A percentile compares a stretch with the other conserved stretches of the same genome.
These are phyloP conservation scores for Tylopilus plumbeoviolaceoides DNA, from an alignment of 768 basidiomycete species.

Conservation along the genomic window DNA sequence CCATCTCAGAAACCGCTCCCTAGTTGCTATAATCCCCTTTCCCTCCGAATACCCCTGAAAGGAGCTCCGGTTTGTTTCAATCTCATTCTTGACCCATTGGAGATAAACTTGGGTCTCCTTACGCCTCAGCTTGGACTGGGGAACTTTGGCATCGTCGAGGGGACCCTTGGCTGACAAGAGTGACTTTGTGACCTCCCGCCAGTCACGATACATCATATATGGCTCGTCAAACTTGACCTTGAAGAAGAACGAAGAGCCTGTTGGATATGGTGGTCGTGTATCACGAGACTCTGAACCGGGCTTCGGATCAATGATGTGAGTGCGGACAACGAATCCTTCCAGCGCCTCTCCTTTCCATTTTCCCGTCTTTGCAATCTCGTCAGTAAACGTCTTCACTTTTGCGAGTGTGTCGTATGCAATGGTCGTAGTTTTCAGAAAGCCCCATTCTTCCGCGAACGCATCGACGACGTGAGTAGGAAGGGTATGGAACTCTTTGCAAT, in stretches of 20 bases:
- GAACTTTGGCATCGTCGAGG: slow-evolving; percentile 37
- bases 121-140: slow-evolving; percentile 66
- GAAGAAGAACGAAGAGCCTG: slow-evolving; percentile 93
- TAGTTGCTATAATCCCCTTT: slow-evolving; percentile 79
- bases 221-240: slow-evolving; percentile 99
- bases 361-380: slow-evolving; percentile 59
- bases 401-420: slow-evolving; percentile 50
- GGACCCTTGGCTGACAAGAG: slow-evolving; percentile 46
- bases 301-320: slow-evolving; percentile 50
- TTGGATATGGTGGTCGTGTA: slow-evolving; percentile 58
- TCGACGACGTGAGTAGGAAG: slow-evolving; percentile 64
- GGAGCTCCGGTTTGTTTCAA: slow-evolving; percentile 49
- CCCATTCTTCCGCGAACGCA: slow-evolving; percentile 84
- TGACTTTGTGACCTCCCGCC: slow-evolving; percentile 87
- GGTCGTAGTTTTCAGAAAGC: slow-evolving; percentile 78
- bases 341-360: slow-evolving; percentile 81
- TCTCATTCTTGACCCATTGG: slow-evolving; percentile 79
- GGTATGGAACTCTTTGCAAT: slow-evolving; percentile 64
- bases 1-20: slow-evolving; percentile 78
- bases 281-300: slow-evolving; percentile 25
- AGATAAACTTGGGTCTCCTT: slow-evolving; percentile 78
- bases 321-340: slow-evolving; percentile 94
- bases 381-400: slow-evolving; percentile 71
- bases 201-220: slow-evolving; percentile 97
- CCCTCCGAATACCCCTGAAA: slow-evolving; percentile 67